These are phyloP conservation scores for Rhodotorula sp. DNA, from an alignment of 1,284 basidiomycete species.

Conservation along the genomic window DNA sequence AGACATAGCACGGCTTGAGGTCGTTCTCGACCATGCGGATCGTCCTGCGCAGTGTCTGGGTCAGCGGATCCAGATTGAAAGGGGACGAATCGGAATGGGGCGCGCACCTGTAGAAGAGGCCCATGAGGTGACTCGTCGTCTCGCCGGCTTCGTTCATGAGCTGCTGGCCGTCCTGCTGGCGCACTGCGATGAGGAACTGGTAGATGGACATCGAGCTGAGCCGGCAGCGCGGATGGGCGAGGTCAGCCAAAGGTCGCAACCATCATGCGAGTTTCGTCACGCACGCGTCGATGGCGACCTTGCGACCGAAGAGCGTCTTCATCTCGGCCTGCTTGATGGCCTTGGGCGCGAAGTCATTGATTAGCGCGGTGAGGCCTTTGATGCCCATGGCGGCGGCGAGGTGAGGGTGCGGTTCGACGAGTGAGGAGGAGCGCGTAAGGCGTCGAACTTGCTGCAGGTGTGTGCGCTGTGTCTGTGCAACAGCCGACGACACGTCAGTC, in stretches of 20 bases:
- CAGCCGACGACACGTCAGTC: too few species aligned
- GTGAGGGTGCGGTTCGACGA: too few species aligned
- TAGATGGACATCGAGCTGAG: slow-evolving; percentile 52
- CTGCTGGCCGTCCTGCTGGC: slow-evolving; percentile 92
- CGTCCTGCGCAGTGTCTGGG: slow-evolving; percentile 54
- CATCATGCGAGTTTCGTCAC: slow-evolving; percentile 6
- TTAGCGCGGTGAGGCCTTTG: slow-evolving; percentile 77
- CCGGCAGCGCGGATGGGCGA: neutral
- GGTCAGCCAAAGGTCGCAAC: neutral
- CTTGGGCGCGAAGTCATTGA: slow-evolving; percentile 80
- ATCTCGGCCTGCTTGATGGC: slow-evolving; percentile 91
- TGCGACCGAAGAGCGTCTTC: slow-evolving; percentile 87
- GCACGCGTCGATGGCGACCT: slow-evolving; percentile 95
- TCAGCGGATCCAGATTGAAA: neutral
- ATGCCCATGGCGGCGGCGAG: neutral
- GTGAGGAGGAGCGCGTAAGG: too few species aligned
- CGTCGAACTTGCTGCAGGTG: too few species aligned
- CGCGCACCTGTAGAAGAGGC: slow-evolving; percentile 81
- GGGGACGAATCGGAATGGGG: too few species aligned
- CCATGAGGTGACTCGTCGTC: slow-evolving; percentile 80
- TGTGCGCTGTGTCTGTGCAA: too few species aligned
- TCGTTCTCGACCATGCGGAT: slow-evolving; percentile 99
- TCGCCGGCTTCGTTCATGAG: slow-evolving; percentile 96
- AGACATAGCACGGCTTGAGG: slow-evolving; percentile 97
- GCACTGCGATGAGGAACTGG: slow-evolving; percentile 96